Conservation (phyloP, 352 stramenopile species). For the Saprolegnia parasitica region DNA sequence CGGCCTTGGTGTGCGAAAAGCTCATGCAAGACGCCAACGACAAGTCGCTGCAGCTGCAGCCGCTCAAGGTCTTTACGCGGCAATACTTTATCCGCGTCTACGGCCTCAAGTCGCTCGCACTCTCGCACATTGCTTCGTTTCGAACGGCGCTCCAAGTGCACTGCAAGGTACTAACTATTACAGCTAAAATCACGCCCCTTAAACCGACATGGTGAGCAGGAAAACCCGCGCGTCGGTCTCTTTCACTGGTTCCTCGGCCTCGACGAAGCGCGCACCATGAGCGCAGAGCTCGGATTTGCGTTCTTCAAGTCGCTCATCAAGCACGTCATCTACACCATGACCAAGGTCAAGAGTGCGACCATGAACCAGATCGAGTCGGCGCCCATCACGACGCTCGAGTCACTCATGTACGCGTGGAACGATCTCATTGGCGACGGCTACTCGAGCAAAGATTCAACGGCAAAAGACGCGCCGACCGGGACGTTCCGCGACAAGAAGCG, state of each 20-base stretch:
- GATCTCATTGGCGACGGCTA: conserved; percentile 15
- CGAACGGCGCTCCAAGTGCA: background rate
- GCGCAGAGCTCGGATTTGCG: conserved; percentile 14
- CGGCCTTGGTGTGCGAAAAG: conserved; percentile 19
- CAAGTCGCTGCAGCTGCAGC: background rate
- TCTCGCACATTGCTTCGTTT: conserved; percentile 20
- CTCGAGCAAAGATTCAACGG: background rate
- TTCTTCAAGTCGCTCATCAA: conserved; percentile 24
- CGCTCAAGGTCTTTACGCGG: conserved; percentile 17
- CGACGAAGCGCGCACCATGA: conserved; percentile 12
- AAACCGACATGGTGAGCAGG: background rate
- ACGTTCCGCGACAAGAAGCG: conserved; percentile 9
- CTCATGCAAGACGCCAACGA: conserved; percentile 21
- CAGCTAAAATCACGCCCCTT: background rate
- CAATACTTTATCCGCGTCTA: conserved; percentile 28
- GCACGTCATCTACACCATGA: conserved; percentile 4
- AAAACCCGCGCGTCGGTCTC: conserved; percentile 4
- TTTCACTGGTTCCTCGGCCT: conserved; percentile 27
- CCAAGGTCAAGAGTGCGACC: background rate
- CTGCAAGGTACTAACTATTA: background rate
- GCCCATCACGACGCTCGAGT: conserved; percentile 6
- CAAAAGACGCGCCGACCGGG: background rate
- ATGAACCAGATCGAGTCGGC: background rate
- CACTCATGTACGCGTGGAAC: conserved; percentile 19
- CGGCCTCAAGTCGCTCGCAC: conserved; percentile 20